Base-by-base conservation (phyloP, 225 moss, liverwort and hornwort genomes). In the Pseudisothecium myosuroides region DNA sequence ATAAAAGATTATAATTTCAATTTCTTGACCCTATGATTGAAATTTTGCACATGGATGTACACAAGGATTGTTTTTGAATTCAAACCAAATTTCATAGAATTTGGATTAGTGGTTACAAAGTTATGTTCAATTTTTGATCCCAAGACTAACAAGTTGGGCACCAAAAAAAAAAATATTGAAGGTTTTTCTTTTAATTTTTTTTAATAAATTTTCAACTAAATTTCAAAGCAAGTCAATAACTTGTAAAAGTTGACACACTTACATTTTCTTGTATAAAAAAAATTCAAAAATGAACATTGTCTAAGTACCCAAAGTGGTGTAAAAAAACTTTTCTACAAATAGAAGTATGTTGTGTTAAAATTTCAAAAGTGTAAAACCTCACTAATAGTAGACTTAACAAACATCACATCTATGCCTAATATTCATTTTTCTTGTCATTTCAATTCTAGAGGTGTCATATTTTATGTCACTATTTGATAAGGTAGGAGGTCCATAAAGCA, bases 1-100 rank as follows among this genome's bases (percentile, higher is more conserved):
- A 0, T 0, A 17, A 0, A 43, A 9, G 17, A 45, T 45, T 6
- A 1, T 73, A 2, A 17, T 45, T 41, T 45, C 16, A 10, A 45
- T 45, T 73, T 71, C 17, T 43, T 73, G 0, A 43, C 3, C 28
- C 10, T 28, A 28, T 1, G 2, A 29, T 73, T 47, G 17, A 45
- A 45, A 45, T 45, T 45, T 45, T 17, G 17, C 17, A 73, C 10
- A 29, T 43, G 8, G 6, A 28, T 73, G 10, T 28, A 10, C 4
- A 29, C 6, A 74, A 34, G 0, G 21, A 76, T 52, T 50, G 32
- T 20, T 76, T 50, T 76, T 21, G 2, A 52, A 47, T 31, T 10
- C 19, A 74, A 74, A 29, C 4, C 22, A 76, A 12, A 34, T 76
- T 34, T 76, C 2, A 76, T 34, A 20, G 21, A 76, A 21, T 50